Conservation (phyloP, 1,139 yeast species). For the Yamadazyma siamensis region DNA sequence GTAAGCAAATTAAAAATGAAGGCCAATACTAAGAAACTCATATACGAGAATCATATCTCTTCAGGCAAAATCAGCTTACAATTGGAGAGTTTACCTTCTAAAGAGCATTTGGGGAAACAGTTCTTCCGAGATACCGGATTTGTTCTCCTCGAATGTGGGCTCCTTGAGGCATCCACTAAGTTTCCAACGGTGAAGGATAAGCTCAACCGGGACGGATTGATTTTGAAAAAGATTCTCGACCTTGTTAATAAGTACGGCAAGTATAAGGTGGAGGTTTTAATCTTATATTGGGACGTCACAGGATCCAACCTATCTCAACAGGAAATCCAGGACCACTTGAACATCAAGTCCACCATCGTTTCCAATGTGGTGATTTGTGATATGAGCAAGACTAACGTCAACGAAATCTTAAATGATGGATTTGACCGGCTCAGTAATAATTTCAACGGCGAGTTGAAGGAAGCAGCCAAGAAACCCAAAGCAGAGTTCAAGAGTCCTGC, state of each 20-base stretch:
- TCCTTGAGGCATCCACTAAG: conserved; percentile 17
- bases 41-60: conserved; percentile 24
- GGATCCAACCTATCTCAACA: conserved; percentile 16
- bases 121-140: conserved; percentile 39
- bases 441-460: conserved; percentile 30
- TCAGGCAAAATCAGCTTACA: conserved; percentile 22
- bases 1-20: conserved; percentile 35
- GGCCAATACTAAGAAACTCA: conserved; percentile 22
- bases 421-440: conserved; percentile 19
- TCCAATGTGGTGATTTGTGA: conserved; percentile 29
- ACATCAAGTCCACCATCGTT: conserved; percentile 10
- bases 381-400: conserved; percentile 32
- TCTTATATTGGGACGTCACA: conserved; percentile 38
- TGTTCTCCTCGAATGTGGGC: conserved; percentile 47
- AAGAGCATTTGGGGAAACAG: conserved; percentile 28
- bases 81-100: conserved; percentile 38
- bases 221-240: conserved; percentile 36
- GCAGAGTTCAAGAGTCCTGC: background rate
- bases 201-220: conserved; percentile 31
- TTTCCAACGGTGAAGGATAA: conserved; percentile 22
- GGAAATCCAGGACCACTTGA: conserved; percentile 18
- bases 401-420: conserved; percentile 23
- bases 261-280: conserved; percentile 33
- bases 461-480: conserved; percentile 20
- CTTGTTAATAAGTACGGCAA: conserved; percentile 34